phyloP scores from a whole-genome alignment of 257 asterid species.

The Lithospermum erythrorhizon region DNA sequence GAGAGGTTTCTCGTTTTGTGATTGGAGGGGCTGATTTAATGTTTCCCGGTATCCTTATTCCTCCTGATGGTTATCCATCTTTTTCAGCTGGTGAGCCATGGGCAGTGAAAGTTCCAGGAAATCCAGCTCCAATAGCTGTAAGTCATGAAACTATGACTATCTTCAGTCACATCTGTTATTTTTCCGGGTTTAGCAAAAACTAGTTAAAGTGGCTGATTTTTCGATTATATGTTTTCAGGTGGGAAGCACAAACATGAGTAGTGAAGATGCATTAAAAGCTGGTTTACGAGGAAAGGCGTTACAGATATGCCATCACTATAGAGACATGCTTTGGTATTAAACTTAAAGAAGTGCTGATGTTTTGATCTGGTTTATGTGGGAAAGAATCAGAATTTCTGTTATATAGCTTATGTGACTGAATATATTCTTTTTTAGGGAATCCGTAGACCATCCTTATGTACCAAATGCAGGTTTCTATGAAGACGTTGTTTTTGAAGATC shows the following conservation, averaged over 20 bases:
- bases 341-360: neutral
- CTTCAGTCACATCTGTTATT: slow-evolving; percentile 1
- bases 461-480: slow-evolving; percentile 89
- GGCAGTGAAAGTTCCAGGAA: slow-evolving; percentile 93
- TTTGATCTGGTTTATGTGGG: neutral
- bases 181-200: neutral
- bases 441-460: slow-evolving; percentile 57
- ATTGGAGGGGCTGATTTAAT: slow-evolving; percentile 97
- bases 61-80: slow-evolving; percentile 66
- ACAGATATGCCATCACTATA: slow-evolving; percentile 61
- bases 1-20: slow-evolving; percentile 75
- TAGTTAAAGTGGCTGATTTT: neutral
- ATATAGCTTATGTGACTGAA: slow-evolving; percentile 11
- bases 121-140: slow-evolving; percentile 94
- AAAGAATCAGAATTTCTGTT: neutral
- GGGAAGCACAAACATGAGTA: slow-evolving; percentile 75
- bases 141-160: slow-evolving; percentile 20
- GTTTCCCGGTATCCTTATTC: slow-evolving; percentile 83
- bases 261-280: slow-evolving; percentile 73
- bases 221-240: slow-evolving; percentile 39
- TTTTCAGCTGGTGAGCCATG: slow-evolving; percentile 82
- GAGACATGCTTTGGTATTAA: slow-evolving; percentile 80
- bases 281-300: slow-evolving; percentile 91
- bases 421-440: slow-evolving; percentile 43
- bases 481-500: slow-evolving; percentile 83